Percentiles rank a stretch among this genome's conserved stretches.
phyloP scores from a whole-genome alignment of 352 stramenopile species.

The Saprolegnia diclina region DNA sequence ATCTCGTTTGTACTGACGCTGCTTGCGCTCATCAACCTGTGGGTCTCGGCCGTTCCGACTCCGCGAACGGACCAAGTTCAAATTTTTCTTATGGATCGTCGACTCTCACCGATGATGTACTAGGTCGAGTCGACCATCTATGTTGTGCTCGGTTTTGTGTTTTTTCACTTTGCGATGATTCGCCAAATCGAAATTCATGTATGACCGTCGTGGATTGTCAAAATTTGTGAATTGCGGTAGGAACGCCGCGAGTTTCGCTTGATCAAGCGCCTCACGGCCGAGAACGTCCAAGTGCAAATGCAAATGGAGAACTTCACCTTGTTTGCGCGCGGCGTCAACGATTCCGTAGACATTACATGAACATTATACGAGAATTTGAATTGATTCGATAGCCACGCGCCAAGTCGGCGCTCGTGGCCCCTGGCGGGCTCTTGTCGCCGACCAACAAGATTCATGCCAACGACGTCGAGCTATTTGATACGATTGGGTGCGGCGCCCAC shows the following conservation, averaged over 20 bases:
- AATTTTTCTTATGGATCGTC: no score
- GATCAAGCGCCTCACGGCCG: neutral
- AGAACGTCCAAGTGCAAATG: neutral
- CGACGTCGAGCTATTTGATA: neutral
- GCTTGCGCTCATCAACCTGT: neutral
- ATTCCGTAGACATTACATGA: neutral
- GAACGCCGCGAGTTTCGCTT: neutral
- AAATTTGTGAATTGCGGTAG: neutral
- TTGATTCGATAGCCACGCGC: neutral
- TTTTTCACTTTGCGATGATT: neutral
- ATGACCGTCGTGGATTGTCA: neutral
- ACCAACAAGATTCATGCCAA: neutral
- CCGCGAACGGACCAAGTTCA: neutral
- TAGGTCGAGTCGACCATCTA: neutral
- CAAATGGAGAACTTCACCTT: neutral
- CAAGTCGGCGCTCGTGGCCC: neutral
- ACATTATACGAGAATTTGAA: no score
- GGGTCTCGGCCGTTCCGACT: neutral
- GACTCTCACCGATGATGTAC: no score
- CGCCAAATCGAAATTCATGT: neutral
- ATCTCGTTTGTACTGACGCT: neutral
- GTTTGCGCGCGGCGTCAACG: neutral
- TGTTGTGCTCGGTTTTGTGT: neutral
- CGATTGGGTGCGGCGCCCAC: neutral
- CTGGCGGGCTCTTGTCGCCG: neutral